Percentiles rank a stretch among this genome's conserved stretches.
Evolutionary conservation across 768 basidiomycete genomes (phyloP).

Genomic region (Mycena alexandri): DNA sequence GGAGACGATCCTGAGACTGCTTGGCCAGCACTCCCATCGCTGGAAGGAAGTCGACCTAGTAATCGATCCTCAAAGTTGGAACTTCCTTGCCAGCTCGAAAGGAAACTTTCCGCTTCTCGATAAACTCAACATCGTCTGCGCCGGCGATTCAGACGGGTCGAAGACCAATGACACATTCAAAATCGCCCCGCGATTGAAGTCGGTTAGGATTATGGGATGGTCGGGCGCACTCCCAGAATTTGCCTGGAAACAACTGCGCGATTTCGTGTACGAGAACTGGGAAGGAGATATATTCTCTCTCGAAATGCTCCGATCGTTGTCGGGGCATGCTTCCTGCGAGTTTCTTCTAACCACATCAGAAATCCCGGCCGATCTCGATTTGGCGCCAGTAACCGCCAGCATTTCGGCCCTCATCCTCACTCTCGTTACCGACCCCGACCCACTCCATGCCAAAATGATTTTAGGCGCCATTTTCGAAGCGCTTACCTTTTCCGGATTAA

Average conservation of each 20-base stretch:
- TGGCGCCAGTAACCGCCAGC: too few species aligned
- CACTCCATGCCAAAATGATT: too few species aligned
- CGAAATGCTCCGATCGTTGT: too few species aligned
- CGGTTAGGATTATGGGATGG: background rate
- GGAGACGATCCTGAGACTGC: background rate
- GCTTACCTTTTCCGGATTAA: too few species aligned
- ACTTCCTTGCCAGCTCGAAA: background rate
- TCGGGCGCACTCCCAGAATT: background rate
- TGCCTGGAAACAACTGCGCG: conserved; percentile 6
- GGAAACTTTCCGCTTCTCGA: conserved; percentile 16
- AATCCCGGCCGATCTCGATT: too few species aligned
- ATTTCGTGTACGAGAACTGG: background rate
- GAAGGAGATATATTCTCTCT: too few species aligned
- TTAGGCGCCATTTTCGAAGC: too few species aligned
- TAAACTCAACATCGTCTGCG: background rate
- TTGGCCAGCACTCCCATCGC: conserved; percentile 11
- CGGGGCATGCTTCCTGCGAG: too few species aligned
- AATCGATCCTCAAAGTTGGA: background rate
- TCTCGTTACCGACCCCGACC: too few species aligned
- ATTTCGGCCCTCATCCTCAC: too few species aligned
- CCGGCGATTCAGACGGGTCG: background rate
- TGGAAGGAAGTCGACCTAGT: too few species aligned
- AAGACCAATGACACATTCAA: background rate
- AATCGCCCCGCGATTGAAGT: conserved; percentile 11
- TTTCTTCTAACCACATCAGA: too few species aligned